Conservation (phyloP, 208 protist species). For the Herpetomonas samuelpessoai region DNA sequence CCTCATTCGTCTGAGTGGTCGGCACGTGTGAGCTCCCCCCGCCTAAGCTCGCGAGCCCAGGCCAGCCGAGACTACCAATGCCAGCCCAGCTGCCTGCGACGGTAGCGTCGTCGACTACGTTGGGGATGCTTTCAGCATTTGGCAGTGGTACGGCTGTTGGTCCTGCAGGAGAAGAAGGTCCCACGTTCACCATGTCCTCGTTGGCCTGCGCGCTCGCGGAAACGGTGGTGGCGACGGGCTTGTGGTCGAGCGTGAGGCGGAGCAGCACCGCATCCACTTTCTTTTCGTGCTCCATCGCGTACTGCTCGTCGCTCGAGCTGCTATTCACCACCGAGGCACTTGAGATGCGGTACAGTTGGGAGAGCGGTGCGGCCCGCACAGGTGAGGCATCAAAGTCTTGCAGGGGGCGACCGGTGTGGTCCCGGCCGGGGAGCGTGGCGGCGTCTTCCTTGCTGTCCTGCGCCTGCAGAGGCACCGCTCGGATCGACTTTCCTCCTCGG, state of each 20-base stretch:
- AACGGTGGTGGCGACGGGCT: background rate
- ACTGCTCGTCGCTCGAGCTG: background rate
- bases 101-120: background rate
- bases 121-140: too few relatives aligned
- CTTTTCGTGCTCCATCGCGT: conserved; percentile 8
- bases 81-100: conserved; percentile 1
- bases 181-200: background rate
- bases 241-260: conserved; percentile 6
- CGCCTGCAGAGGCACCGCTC: background rate
- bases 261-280: conserved; percentile 13
- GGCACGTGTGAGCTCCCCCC: background rate
- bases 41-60: background rate
- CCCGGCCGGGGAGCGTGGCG: too few relatives aligned
- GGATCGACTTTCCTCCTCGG: background rate
- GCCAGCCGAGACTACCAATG: background rate
- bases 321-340: too few relatives aligned
- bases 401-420: background rate
- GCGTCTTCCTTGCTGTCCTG: too few relatives aligned
- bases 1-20: background rate
- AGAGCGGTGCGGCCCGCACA: too few relatives aligned
- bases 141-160: background rate
- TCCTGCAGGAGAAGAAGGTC: background rate
- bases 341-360: too few relatives aligned
- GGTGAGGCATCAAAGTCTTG: too few relatives aligned
- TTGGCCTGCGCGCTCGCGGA: background rate